A percentile compares a stretch with the other conserved stretches of the same genome.
phyloP scores from a whole-genome alignment of 441 rosid species.

The Omphalea diandra region DNA sequence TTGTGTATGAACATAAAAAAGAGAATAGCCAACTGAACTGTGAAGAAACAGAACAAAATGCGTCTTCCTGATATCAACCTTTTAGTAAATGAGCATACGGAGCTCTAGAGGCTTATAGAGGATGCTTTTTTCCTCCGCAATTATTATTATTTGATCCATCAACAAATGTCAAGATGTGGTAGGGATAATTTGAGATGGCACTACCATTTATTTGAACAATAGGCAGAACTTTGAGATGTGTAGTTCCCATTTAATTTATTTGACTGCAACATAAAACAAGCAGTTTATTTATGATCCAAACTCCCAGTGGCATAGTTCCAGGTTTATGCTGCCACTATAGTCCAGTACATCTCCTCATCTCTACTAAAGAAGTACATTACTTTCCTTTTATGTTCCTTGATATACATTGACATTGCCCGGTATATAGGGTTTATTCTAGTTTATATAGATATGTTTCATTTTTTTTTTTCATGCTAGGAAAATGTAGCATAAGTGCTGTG shows the following conservation, averaged over 20 bases:
- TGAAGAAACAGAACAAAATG: background rate
- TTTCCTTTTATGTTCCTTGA: background rate
- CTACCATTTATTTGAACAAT: slow-evolving; percentile 18
- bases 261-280: background rate
- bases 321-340: background rate
- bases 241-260: background rate
- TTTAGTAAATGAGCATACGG: too few species aligned
- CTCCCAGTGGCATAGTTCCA: background rate
- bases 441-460: too few species aligned
- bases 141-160: slow-evolving; percentile 15
- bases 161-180: background rate
- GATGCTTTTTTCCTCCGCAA: slow-evolving; percentile 18
- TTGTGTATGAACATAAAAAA: background rate
- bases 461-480: too few species aligned
- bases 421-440: too few species aligned
- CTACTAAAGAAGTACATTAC: background rate
- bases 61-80: too few species aligned
- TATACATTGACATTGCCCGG: background rate
- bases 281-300: background rate
- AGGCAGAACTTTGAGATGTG: background rate
- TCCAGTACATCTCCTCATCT: background rate
- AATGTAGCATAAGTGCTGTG: background rate
- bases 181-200: background rate
- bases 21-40: background rate
- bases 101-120: slow-evolving; percentile 9